Evolutionary conservation across 2,329 filamentous ascomycete genomes (phyloP).

Genomic region (Pestalotiopsis sp.): DNA sequence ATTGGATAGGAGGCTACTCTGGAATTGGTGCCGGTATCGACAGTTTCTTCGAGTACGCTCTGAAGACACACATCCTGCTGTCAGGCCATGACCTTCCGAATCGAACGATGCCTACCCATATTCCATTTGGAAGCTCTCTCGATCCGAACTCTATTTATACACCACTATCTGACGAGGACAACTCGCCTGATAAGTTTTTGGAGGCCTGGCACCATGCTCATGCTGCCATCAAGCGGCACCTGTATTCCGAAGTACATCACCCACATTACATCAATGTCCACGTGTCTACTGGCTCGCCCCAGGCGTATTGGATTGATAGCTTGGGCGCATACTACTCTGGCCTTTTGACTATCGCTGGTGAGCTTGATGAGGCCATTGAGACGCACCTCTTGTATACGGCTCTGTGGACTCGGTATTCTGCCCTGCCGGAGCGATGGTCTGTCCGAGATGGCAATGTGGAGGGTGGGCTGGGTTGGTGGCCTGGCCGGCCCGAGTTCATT

Average conservation of each 20-base stretch:
- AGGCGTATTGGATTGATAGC: slow-evolving; percentile 95
- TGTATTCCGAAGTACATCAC: slow-evolving; percentile 85
- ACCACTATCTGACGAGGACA: slow-evolving; percentile 64
- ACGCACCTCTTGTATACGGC: slow-evolving; percentile 90
- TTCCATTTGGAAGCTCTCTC: slow-evolving; percentile 47
- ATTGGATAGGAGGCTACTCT: slow-evolving; percentile 87
- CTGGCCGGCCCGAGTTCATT: slow-evolving; percentile 92
- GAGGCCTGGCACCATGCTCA: slow-evolving; percentile 85
- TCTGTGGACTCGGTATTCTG: slow-evolving; percentile 93
- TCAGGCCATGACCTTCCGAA: slow-evolving; percentile 72
- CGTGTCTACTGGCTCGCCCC: slow-evolving; percentile 81
- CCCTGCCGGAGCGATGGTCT: slow-evolving; percentile 92
- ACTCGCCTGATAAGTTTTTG: slow-evolving; percentile 78
- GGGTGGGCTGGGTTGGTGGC: slow-evolving; percentile 90
- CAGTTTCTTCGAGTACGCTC: slow-evolving; percentile 97
- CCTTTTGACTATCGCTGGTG: slow-evolving; percentile 80
- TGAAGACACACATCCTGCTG: slow-evolving; percentile 90
- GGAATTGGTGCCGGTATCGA: slow-evolving; percentile 96
- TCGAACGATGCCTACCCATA: slow-evolving; percentile 43
- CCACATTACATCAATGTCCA: slow-evolving; percentile 94
- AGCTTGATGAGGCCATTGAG: slow-evolving; percentile 87
- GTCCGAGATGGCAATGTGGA: slow-evolving; percentile 83
- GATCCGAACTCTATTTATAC: slow-evolving; percentile 66
- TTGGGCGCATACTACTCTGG: slow-evolving; percentile 95
- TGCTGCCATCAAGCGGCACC: slow-evolving; percentile 82